Percentiles rank a stretch among this genome's conserved stretches.
These are phyloP conservation scores for Emmonsiellopsis sp. DNA, from an alignment of 2,329 filamentous ascomycete species.

Conservation along the genomic window DNA sequence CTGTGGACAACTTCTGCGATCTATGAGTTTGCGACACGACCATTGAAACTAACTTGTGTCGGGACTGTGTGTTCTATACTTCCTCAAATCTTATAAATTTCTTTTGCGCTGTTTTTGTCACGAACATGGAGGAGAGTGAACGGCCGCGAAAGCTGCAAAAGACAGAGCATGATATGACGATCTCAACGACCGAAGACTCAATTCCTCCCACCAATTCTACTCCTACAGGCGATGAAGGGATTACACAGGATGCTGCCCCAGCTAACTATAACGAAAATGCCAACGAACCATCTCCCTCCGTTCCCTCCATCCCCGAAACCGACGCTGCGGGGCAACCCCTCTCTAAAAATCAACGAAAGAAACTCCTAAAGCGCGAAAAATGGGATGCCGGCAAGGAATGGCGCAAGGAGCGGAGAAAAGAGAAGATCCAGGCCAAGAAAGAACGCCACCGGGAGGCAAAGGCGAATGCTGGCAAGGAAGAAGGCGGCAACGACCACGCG, in stretches of 20 bases:
- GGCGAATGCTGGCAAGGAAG: conserved; percentile 19
- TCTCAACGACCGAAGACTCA: conserved; percentile 11
- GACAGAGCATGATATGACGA: conserved; percentile 29
- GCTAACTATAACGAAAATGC: not conserved
- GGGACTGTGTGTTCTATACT: not conserved
- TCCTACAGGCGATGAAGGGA: not conserved
- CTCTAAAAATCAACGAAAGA: conserved; percentile 83
- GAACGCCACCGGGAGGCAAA: conserved; percentile 37
- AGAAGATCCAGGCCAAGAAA: conserved; percentile 45
- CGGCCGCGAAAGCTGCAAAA: conserved; percentile 48
- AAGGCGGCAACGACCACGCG: conserved; percentile 14
- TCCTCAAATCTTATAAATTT: not conserved
- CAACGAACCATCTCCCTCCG: not conserved
- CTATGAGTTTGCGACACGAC: no score
- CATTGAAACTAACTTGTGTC: no score
- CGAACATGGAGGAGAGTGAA: conserved; percentile 46
- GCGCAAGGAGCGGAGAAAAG: conserved; percentile 49
- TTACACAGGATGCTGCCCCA: not conserved
- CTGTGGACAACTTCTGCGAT: no score
- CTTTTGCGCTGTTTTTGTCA: not conserved
- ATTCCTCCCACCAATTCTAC: not conserved
- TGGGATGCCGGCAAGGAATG: conserved; percentile 64
- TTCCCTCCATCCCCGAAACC: not conserved
- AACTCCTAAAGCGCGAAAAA: conserved; percentile 57
- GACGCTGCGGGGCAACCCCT: conserved; percentile 28